Base-by-base conservation (phyloP, 495 filamentous ascomycete genomes). In the Aspergillus ostianus region DNA sequence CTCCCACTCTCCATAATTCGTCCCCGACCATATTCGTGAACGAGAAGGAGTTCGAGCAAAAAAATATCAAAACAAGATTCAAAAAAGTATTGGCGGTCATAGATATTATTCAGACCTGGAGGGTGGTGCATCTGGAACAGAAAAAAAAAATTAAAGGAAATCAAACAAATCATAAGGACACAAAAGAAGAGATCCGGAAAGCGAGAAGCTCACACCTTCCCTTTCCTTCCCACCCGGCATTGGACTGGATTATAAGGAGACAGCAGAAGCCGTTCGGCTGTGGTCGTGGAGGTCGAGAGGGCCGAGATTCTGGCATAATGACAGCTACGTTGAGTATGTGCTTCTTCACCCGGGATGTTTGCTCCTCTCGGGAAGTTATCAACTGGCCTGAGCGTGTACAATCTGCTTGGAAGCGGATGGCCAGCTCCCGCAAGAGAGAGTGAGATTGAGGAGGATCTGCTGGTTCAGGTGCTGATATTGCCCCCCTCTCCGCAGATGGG, bases 261-360 rank as follows among this genome's bases (percentile, higher is more conserved):
- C 15, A 45, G 26, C 56, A 51, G 58, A 64, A 47, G 51, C 44
- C 61, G 60, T 54, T 51, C 53, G 66, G 64, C 63, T 65, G 72
- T 69, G 69, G 70, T 62, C 62, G 64, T 64, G 67, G 68, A 72
- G 69, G 68, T 67, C 64, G 56, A 72, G 62, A 54, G 64, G 65
- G 64, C 56, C 63, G 59, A 69, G 61, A 67, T 54, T 68, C 48
- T 61, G 58, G 68, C 76, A 80, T 70, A 52, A 80, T 80, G 78
- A 72, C 75, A 66, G 77, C 75, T 68, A 77, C 76, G 64, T 57
- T 80, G 74, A 79, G 78, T 79, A 80, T 72, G 75, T 79, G 65
- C 56, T 70, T 69, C 36, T 68, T 64, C 57, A 64, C 54, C 53
- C 65, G 67, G 61, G 65, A 63, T 65, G 51, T 57, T 57, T 56